Base-by-base conservation (phyloP, 495 filamentous ascomycete species). In the Apodospora peruviana region DNA sequence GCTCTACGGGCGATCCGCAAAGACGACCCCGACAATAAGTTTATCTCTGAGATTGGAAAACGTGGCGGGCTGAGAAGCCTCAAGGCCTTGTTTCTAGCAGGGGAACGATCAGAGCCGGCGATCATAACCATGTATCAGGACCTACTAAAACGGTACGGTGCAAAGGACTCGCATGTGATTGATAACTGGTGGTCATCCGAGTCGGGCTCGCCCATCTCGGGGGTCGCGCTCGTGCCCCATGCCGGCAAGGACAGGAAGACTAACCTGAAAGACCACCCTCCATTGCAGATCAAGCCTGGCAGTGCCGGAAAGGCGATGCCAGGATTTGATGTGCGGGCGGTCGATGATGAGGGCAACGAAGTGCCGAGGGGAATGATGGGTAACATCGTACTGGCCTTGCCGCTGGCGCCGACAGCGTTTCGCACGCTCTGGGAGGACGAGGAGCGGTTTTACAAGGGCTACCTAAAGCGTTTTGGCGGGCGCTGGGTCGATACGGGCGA, bases 141-240 rank as follows among this genome's bases (percentile, higher is more conserved):
- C 5, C 74, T 94, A 1, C 70, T 95, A 2, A 56, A 68, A 10
- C 70, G 76, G 44, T 81, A 88, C 53, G 84, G 78, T 32, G 79
- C 81, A 0, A 69, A 67, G 1, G 76, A 66, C 23, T 82, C 88
- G 0, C 69, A 78, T 22, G 87, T 96, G 14, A 75, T 95, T 43
- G 91, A 96, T 62, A 95, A 96, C 60, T 96, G 91, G 91, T 96
- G 91, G 91, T 91, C 87, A 3, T 91, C 88, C 1, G 91, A 96
- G 65, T 88, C 86, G 1, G 91, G 91, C 7, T 88, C 85, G 4
- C 91, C 91, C 5, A 96, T 96, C 51, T 84, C 90, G 0, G 90
- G 88, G 1, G 70, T 95, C 21, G 82, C 87, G 5, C 69, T 95
- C 27, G 70, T 77, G 4, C 78, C 82, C 3, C 68, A 72, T 38